phyloP scores from a whole-genome alignment of 2,329 filamentous ascomycete species.

The Didymellaceae sp. region DNA sequence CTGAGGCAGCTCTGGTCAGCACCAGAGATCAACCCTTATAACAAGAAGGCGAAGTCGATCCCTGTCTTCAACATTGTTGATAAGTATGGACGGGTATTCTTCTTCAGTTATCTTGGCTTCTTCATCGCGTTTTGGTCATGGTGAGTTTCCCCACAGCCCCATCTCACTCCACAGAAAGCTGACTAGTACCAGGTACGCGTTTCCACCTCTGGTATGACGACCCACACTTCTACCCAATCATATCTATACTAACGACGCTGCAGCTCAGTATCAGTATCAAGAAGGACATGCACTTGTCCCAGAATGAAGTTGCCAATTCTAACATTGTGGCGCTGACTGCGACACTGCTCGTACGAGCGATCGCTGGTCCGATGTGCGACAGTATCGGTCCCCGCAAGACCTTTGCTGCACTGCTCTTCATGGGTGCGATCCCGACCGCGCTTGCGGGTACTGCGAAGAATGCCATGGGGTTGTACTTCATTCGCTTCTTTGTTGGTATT shows the following conservation, averaged over 20 bases:
- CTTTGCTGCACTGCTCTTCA: conserved; percentile 77
- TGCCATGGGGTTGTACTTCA: conserved; percentile 70
- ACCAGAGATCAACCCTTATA: conserved; percentile 83
- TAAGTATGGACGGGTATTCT: conserved; percentile 84
- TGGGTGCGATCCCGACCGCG: conserved; percentile 80
- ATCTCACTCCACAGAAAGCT: conserved; percentile 22
- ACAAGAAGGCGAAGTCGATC: conserved; percentile 79
- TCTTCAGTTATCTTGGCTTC: conserved; percentile 88
- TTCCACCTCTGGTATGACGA: conserved; percentile 74
- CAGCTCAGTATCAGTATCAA: conserved; percentile 68
- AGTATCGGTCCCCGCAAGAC: conserved; percentile 79
- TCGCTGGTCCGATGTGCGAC: conserved; percentile 86
- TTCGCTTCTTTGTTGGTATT: conserved; percentile 82
- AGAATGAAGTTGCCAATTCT: conserved; percentile 80
- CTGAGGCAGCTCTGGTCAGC: conserved; percentile 50
- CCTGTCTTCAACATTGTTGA: conserved; percentile 80
- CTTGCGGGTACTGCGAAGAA: conserved; percentile 78
- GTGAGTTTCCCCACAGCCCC: conserved; percentile 45
- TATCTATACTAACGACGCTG: conserved; percentile 51
- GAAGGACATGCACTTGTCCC: conserved; percentile 74
- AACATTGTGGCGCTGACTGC: conserved; percentile 79
- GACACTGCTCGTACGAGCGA: conserved; percentile 72
- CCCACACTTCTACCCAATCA: conserved; percentile 11
- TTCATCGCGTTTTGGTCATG: conserved; percentile 88
- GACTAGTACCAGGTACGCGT: conserved; percentile 71